Conservation (phyloP, 306 rosid genomes). For the Sindora glabra region DNA sequence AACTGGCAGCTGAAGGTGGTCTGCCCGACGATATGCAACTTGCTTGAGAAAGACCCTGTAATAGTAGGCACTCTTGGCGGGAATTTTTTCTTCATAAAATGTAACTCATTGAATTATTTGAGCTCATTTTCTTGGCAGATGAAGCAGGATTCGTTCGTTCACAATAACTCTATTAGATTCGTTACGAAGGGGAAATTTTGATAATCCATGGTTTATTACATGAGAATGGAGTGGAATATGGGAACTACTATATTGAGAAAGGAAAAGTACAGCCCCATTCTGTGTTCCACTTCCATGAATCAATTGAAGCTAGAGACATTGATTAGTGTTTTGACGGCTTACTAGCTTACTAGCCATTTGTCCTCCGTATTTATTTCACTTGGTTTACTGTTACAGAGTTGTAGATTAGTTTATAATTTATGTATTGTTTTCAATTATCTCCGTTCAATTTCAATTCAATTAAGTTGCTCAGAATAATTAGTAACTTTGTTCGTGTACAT, state of each 20-base stretch:
- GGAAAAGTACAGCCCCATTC: too few species aligned
- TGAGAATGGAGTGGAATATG: neutral
- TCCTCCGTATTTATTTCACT: too few species aligned
- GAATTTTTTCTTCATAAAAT: neutral
- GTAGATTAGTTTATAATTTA: too few species aligned
- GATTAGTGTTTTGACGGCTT: too few species aligned
- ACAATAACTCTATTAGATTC: neutral
- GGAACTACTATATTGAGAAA: neutral
- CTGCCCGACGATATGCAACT: constrained; percentile 22
- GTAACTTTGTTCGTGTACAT: too few species aligned
- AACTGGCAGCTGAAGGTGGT: constrained; percentile 78
- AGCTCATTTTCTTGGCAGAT: neutral
- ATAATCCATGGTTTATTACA: neutral
- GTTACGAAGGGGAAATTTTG: neutral
- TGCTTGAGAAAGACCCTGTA: neutral
- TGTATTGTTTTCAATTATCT: too few species aligned
- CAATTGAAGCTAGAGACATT: too few species aligned
- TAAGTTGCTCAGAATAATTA: too few species aligned
- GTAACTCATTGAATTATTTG: neutral
- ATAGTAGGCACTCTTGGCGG: neutral
- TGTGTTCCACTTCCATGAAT: too few species aligned
- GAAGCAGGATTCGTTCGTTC: constrained; percentile 9
- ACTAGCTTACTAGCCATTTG: too few species aligned
- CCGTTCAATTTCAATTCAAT: too few species aligned
- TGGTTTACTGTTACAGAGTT: too few species aligned